These are phyloP conservation scores for Penicillium janthinellum DNA, from an alignment of 2,329 filamentous ascomycete species.

Conservation along the genomic window DNA sequence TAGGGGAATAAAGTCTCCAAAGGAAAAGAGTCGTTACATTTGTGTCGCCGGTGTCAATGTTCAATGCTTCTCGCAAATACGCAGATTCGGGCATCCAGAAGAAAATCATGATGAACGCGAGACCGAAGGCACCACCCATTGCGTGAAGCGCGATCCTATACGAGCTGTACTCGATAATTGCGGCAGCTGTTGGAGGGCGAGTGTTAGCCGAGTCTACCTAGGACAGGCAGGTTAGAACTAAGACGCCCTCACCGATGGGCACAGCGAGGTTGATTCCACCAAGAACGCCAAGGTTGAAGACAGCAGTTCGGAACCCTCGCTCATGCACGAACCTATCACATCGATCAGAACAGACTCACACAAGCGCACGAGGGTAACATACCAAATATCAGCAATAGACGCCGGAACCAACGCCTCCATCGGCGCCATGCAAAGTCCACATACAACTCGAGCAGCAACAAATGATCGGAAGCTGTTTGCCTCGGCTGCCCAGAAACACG, in stretches of 20 bases:
- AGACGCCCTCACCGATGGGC: conserved; percentile 37
- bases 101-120: conserved; percentile 42
- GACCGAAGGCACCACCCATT: conserved; percentile 46
- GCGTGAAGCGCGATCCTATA: conserved; percentile 39
- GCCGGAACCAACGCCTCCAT: conserved; percentile 45
- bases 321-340: conserved; percentile 44
- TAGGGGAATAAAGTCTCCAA: not conserved
- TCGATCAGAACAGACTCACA: not conserved
- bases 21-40: conserved; percentile 17
- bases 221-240: not conserved
- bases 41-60: conserved; percentile 38
- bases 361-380: not conserved
- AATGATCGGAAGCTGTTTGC: conserved; percentile 35
- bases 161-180: conserved; percentile 42
- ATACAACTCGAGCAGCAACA: conserved; percentile 36
- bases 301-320: conserved; percentile 42
- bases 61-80: conserved; percentile 37
- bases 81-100: conserved; percentile 50
- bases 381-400: conserved; percentile 47
- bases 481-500: conserved; percentile 40
- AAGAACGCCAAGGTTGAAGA: conserved; percentile 47
- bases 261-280: conserved; percentile 47
- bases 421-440: conserved; percentile 43
- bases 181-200: conserved; percentile 32
- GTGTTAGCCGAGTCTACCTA: not conserved